Base-by-base conservation (phyloP, 2,329 filamentous ascomycete species). In the Monosporascus sp. region DNA sequence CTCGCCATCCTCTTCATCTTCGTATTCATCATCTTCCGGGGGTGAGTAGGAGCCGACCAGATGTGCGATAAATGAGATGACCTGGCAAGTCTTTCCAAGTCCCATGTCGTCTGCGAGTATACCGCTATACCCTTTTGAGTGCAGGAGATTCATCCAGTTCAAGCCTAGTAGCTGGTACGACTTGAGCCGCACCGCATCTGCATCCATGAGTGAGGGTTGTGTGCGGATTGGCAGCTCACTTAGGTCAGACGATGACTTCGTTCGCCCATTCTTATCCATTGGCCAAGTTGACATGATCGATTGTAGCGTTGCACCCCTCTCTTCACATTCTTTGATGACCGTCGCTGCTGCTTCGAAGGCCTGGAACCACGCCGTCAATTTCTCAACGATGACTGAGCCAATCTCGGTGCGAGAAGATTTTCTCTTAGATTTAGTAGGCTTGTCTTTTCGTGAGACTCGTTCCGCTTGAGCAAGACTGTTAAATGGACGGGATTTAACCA, bases 31-130 rank as follows among this genome's bases (percentile, higher is more conserved):
- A 8, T 31, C 24, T 17, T 46, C 43, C 14, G 22, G 22, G 1
- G 2, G 22, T n/a, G 22, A 22, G 55, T 77, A 83, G 31, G 82
- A 82, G 65, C 91, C 84, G 17, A 89, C 84, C 26, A 99, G 76
- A 63, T 96, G 87, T 17, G 91, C 88, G 46, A 99, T 79, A 63
- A 99, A 91, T 0, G 91, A 86, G 61, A 99, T 96, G 57, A 97
- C 91, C 65, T 99, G 93, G 63, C 91, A 97, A 0, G 94, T 99
- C 77, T 99, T 99, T 46, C 94, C 94, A 41, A 93, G 76, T 50
- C 89, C 94, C 94, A 99, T 99, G 67, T 99, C 94, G 67, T 99
- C 94, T 2, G 94, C 94, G 18, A 99, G 77, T 53, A 99, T 97
- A 58, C 91, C 93, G 46, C 90, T 93, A 50, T 95, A 81, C 28